phyloP scores from a whole-genome alignment of 805 yeast genomes.

The Vanderwaltozyma polyspora region DNA sequence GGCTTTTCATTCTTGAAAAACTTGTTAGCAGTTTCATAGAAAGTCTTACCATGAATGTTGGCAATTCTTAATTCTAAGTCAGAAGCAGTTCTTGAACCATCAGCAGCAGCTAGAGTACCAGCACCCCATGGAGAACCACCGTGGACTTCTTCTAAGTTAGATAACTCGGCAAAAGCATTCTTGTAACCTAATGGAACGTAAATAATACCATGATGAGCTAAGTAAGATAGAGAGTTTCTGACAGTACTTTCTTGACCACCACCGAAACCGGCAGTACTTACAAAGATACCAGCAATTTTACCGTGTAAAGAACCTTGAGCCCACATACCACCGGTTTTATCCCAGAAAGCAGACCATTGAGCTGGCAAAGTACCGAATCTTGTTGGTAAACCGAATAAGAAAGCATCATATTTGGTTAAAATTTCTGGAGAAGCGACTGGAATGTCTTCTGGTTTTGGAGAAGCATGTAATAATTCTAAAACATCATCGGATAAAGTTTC shows the following conservation, averaged over 20 bases:
- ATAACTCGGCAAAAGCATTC: constrained; percentile 40
- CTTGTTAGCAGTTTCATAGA: constrained; percentile 34
- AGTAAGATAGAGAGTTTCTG: constrained; percentile 43
- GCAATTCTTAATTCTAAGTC: constrained; percentile 57
- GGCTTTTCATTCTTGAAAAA: constrained; percentile 4
- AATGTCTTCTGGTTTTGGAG: constrained; percentile 44
- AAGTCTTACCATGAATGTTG: constrained; percentile 52
- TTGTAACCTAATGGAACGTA: constrained; percentile 71
- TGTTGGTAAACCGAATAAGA: constrained; percentile 71
- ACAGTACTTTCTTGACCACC: constrained; percentile 75
- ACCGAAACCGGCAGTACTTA: constrained; percentile 60
- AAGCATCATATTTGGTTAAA: constrained; percentile 55
- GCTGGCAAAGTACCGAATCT: constrained; percentile 68
- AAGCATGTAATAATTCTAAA: constrained; percentile 45
- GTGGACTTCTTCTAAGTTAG: constrained; percentile 54
- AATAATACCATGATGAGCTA: constrained; percentile 68
- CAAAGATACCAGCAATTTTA: constrained; percentile 63
- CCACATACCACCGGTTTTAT: constrained; percentile 69
- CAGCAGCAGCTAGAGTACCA: constrained; percentile 64
- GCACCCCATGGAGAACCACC: constrained; percentile 88
- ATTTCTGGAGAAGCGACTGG: constrained; percentile 51
- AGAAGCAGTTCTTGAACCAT: constrained; percentile 62
- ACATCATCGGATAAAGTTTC: constrained; percentile 61
- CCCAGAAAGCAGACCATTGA: constrained; percentile 71
- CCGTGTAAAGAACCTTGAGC: constrained; percentile 57